phyloP scores from a whole-genome alignment of 106 monocot genomes.

The Dendrobium huoshanense region DNA sequence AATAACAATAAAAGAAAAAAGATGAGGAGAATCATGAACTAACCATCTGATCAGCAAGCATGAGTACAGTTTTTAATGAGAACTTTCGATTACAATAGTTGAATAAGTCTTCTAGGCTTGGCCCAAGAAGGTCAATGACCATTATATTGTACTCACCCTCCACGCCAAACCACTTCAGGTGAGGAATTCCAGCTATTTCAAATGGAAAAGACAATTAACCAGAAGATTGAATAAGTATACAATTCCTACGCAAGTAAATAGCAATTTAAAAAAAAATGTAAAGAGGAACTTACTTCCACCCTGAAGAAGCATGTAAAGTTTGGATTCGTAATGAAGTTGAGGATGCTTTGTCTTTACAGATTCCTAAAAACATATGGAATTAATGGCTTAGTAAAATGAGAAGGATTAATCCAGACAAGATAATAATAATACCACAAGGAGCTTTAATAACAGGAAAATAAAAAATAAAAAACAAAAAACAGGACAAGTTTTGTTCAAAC shows the following conservation, averaged over 20 bases:
- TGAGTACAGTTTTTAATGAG: conserved; percentile 49
- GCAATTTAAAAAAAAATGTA: neutral
- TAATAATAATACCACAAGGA: neutral
- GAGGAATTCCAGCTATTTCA: conserved; percentile 49
- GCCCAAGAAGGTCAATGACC: conserved; percentile 69
- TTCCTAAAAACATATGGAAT: conserved; percentile 24
- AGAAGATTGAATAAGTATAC: neutral
- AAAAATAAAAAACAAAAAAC: neutral
- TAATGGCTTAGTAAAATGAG: neutral
- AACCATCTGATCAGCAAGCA: conserved; percentile 59
- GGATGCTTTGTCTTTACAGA: conserved; percentile 27
- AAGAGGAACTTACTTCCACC: conserved; percentile 41
- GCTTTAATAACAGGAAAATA: neutral
- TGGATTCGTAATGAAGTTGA: conserved; percentile 37
- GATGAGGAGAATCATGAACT: neutral
- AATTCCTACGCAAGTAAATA: neutral
- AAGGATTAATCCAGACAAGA: neutral
- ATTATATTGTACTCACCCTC: conserved; percentile 59
- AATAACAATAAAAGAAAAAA: neutral
- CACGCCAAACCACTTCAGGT: conserved; percentile 59
- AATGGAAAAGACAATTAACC: neutral
- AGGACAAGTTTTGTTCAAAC: neutral
- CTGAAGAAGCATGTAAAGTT: conserved; percentile 46
- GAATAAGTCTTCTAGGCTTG: conserved; percentile 62
- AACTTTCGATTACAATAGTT: conserved; percentile 55